Conservation (phyloP, 441 rosid genomes). For the Macaranga tanarius region DNA sequence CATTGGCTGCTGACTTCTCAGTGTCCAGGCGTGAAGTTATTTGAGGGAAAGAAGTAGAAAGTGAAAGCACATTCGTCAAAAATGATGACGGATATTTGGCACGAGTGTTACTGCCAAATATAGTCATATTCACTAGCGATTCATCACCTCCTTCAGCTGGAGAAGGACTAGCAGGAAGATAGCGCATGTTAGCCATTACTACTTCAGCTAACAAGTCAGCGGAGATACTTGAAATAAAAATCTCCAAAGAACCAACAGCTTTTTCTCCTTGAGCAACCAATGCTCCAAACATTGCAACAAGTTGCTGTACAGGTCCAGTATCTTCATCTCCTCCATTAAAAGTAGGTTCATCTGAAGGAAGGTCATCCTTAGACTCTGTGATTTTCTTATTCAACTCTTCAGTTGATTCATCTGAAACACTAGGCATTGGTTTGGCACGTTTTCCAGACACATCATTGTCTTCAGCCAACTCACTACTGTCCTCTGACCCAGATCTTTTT, state of each 20-base stretch:
- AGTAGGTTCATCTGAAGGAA: conserved; percentile 43
- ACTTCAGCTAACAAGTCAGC: conserved; percentile 96
- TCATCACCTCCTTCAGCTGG: conserved; percentile 62
- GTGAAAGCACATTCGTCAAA: conserved; percentile 70
- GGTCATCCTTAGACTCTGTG: conserved; percentile 44
- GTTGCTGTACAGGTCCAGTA: conserved; percentile 87
- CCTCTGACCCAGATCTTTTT: conserved; percentile 74
- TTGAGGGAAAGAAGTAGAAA: conserved; percentile 76
- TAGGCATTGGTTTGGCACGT: conserved; percentile 60
- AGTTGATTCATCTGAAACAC: conserved; percentile 60
- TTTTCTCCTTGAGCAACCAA: conserved; percentile 98
- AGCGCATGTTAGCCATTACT: conserved; percentile 93
- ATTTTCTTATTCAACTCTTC: conserved; percentile 46
- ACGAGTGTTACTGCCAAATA: conserved; percentile 62
- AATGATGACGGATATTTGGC: conserved; percentile 83
- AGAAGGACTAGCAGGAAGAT: conserved; percentile 55
- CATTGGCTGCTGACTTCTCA: conserved; percentile 37
- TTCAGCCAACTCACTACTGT: conserved; percentile 45
- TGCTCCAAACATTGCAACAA: conserved; percentile 89
- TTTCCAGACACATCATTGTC: conserved; percentile 60
- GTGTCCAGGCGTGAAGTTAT: conserved; percentile 56
- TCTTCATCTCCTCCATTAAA: conserved; percentile 49
- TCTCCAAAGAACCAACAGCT: conserved; percentile 81
- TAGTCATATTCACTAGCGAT: conserved; percentile 57
- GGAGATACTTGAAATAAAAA: conserved; percentile 90